These are phyloP conservation scores for Agarophyton chilense DNA, from an alignment of 23 red algal species.

Conservation along the genomic window DNA sequence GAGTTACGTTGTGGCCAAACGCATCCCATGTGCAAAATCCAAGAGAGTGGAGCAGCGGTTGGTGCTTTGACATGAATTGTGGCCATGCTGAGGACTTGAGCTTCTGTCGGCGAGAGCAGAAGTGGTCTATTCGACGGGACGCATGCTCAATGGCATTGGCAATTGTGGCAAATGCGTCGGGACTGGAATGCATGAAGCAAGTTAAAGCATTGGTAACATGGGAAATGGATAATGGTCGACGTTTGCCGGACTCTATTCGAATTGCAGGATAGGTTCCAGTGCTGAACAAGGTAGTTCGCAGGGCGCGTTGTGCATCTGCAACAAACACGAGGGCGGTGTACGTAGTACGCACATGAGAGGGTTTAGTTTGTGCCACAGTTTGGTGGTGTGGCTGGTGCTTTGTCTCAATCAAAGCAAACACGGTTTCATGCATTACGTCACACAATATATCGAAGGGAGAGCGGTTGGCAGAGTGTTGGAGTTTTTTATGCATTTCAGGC, in stretches of 20 bases:
- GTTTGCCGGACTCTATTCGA: conserved; percentile 39
- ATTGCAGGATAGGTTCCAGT: neutral
- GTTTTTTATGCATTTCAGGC: neutral
- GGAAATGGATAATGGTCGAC: neutral
- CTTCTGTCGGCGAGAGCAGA: conserved; percentile 32
- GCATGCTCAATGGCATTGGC: neutral
- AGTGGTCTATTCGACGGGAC: neutral
- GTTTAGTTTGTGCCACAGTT: neutral
- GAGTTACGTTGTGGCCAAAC: conserved; percentile 20
- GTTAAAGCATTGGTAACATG: neutral
- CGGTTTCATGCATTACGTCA: conserved; percentile 41
- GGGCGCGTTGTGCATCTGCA: conserved; percentile 12
- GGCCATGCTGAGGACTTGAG: neutral
- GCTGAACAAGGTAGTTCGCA: conserved; percentile 51
- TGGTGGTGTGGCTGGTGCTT: neutral
- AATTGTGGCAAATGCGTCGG: neutral
- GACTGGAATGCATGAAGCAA: neutral
- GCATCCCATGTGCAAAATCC: conserved; percentile 78
- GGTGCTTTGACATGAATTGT: neutral
- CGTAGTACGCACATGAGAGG: neutral
- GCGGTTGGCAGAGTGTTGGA: neutral
- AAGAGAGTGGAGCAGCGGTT: conserved; percentile 6
- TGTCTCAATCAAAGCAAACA: conserved; percentile 28
- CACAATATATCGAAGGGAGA: neutral
- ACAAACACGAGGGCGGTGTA: conserved; percentile 33